A percentile compares a stretch with the other conserved stretches of the same genome.
phyloP scores from a whole-genome alignment of 2,329 filamentous ascomycete genomes.

The Colletotrichum simmondsii region DNA sequence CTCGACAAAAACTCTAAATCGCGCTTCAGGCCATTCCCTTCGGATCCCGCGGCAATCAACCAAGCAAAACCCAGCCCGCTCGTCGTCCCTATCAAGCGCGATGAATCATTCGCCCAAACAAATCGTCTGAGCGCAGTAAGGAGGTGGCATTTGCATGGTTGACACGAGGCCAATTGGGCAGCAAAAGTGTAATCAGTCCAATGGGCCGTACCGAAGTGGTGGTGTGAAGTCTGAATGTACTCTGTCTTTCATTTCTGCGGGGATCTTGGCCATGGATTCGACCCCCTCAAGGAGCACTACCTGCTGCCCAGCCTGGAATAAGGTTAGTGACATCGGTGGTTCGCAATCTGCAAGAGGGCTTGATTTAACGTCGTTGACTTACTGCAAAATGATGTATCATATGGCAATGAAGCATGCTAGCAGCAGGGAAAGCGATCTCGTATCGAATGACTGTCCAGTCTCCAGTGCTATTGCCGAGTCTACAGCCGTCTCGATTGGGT shows the following conservation, averaged over 20 bases:
- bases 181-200: conserved; percentile 3
- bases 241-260: conserved; percentile 20
- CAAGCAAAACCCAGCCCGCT: background rate
- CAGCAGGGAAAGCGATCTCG: conserved; percentile 24
- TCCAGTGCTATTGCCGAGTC: conserved; percentile 22
- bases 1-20: background rate
- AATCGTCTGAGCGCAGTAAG: background rate
- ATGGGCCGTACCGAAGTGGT: conserved; percentile 13
- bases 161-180: too few species aligned
- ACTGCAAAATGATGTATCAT: conserved; percentile 31
- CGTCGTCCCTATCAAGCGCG: background rate
- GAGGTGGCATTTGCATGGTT: background rate
- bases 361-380: background rate
- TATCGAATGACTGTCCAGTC: conserved; percentile 32
- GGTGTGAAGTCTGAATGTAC: conserved; percentile 24
- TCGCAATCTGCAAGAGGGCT: background rate
- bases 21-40: background rate
- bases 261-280: conserved; percentile 21
- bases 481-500: conserved; percentile 22
- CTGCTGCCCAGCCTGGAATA: conserved; percentile 14
- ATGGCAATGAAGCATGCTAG: conserved; percentile 30
- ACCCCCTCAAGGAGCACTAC: conserved; percentile 24
- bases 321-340: background rate
- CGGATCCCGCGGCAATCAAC: background rate
- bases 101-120: background rate